Base-by-base conservation (phyloP, 257 asterid species). In the Solanum boliviense region DNA sequence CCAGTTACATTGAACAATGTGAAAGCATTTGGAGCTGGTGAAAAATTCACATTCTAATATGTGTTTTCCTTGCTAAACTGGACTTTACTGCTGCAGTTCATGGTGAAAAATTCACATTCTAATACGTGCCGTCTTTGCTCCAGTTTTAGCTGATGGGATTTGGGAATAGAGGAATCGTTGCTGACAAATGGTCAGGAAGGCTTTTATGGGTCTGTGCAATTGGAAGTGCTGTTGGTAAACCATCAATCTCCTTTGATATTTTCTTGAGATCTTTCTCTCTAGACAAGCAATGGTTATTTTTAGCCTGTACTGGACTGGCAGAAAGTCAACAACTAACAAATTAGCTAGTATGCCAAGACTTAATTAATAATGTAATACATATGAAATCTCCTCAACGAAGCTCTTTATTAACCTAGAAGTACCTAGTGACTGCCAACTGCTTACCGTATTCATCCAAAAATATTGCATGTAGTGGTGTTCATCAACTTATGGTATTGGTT, bases 201-300 rank as follows among this genome's bases (percentile, higher is more conserved):
- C 82, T 96, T 82, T 98, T 96, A 84, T 96, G 99, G 99, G 48
- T 95, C 86, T 79, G 92, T 84, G 99, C 98, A 32, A 41, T 96
- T 88, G 99, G 98, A 87, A 96, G 96, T 92, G 98, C 98, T 71
- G 81, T 93, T 78, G 98, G 99, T 96, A 93, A 76, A 93, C 32
- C 48, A 74, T 27, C 18, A 15, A 36, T 85, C 88, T 72, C 52
- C 20, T 46, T 31, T 44, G 65, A 79, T 10, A 15, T 29, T 81
- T 16, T 29, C 41, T 46, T 18, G 34, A 41, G 25, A 13, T 41
- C 13, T 78, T 41, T 25, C 58, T 76, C 58, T 76, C 36, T 13
- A 46, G 67, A 7, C 65, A 5, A 44, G 27, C 15, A 46, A 44
- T 18, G 58, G 85, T 46, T 29, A 81, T 46, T 46, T 29, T 16